Base-by-base conservation (phyloP, 345 rosid genomes). In the Noccaea bulbosa region DNA sequence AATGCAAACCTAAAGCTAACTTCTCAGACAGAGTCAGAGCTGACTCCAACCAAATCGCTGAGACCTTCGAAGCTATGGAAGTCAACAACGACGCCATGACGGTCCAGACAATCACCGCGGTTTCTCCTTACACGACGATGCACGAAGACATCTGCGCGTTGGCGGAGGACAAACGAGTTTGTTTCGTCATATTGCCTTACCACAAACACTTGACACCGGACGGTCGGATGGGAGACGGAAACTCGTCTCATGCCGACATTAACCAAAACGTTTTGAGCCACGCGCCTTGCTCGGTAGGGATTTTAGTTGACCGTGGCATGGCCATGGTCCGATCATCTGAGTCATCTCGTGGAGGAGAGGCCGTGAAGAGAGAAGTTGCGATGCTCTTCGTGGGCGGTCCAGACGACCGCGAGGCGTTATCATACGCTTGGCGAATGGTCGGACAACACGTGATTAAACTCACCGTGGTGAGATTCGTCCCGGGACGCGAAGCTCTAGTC, bases 281-380 rank as follows among this genome's bases (percentile, higher is more conserved):
- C 20, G 79, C 89, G 0, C 92, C 96, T 0, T 89, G 92, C 65
- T 79, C 96, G 2, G 81, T 87, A 1, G 94, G 88, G 16, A 73
- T 87, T 8, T 78, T 89, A 7, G 88, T 92, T 15, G 89, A 87
- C 70, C 86, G 84, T 24, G 92, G 98, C 6, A 72, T 81, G 40
- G 72, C 80, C 38, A 78, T 79, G 27, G 32, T 55, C 11, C 33
- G 67, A 30, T 43, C 70, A 30, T 43, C 70, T 2, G 80, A 72
- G 39, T 65, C 79, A 11, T 4, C 46, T 37, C 74, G 62, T 10
- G 80, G 80, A 1, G 80, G 80, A 1, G 76, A 56, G 15, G 7
- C 49, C n/a, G 38, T 8, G n/a, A 77, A 50, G 50, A 58, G 76
- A 65, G 74, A 72, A 40, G 63, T 86, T 0, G 79, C 71, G 1